These are phyloP conservation scores for Hypsizygus marmoreus DNA, from an alignment of 768 basidiomycete species.

Conservation along the genomic window DNA sequence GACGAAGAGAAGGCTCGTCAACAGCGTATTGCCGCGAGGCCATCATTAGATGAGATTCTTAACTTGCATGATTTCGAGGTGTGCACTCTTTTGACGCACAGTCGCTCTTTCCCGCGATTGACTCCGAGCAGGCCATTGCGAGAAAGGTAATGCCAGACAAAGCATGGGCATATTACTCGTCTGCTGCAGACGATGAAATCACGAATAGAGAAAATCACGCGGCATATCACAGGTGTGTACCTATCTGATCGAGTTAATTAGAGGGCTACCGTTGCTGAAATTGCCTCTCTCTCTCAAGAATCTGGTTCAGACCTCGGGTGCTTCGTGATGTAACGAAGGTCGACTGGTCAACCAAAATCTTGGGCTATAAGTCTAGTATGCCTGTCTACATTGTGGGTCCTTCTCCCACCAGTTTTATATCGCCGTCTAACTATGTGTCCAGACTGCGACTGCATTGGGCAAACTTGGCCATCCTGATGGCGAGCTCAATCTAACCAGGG, in stretches of 20 bases:
- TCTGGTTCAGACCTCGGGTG: slow-evolving; percentile 92
- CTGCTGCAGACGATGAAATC: slow-evolving; percentile 96
- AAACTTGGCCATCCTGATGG: slow-evolving; percentile 97
- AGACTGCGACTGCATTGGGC: slow-evolving; percentile 83
- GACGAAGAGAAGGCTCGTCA: slow-evolving; percentile 72
- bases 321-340: slow-evolving; percentile 83
- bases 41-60: slow-evolving; percentile 76
- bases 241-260: not conserved
- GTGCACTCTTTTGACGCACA: slow-evolving; percentile 7
- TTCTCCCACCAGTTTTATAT: not conserved
- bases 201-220: slow-evolving; percentile 87
- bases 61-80: slow-evolving; percentile 97
- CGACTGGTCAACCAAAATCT: slow-evolving; percentile 83
- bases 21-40: slow-evolving; percentile 60
- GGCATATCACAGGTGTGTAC: slow-evolving; percentile 79
- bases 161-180: slow-evolving; percentile 96
- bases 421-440: not conserved
- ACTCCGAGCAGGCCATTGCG: slow-evolving; percentile 68
- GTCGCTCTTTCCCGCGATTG: not conserved
- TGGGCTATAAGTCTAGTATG: slow-evolving; percentile 75
- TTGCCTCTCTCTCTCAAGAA: slow-evolving; percentile 30
- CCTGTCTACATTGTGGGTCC: slow-evolving; percentile 78
- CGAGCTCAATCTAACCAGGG: slow-evolving; percentile 87
- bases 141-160: slow-evolving; percentile 79
- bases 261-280: not conserved